Conservation (phyloP, 129 eudicot genomes). For the Chrysanthemum lavandulifolium region DNA sequence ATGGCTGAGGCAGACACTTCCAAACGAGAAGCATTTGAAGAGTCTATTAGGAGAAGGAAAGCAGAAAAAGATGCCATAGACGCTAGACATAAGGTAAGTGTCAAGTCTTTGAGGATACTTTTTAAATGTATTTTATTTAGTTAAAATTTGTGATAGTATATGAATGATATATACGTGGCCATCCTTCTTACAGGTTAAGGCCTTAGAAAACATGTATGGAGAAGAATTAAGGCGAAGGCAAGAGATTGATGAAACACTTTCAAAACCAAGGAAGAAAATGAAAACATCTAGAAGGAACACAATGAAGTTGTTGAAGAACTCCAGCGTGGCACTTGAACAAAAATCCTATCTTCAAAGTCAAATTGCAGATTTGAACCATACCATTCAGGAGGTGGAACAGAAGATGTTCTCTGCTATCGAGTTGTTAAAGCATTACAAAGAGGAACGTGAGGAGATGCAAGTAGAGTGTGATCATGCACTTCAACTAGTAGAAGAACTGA, state of each 20-base stretch:
- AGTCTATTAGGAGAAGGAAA: slow-evolving; percentile 71
- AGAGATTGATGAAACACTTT: slow-evolving; percentile 56
- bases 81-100: slow-evolving; percentile 67
- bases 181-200: slow-evolving; percentile 40
- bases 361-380: slow-evolving; percentile 45
- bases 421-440: slow-evolving; percentile 60
- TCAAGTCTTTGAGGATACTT: background rate
- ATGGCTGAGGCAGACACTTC: slow-evolving; percentile 68
- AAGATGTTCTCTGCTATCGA: slow-evolving; percentile 74
- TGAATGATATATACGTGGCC: too few relatives aligned
- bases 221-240: slow-evolving; percentile 49
- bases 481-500: slow-evolving; percentile 48
- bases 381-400: slow-evolving; percentile 58
- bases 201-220: slow-evolving; percentile 40
- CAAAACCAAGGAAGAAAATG: slow-evolving; percentile 49
- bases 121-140: too few relatives aligned
- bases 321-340: slow-evolving; percentile 46
- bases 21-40: slow-evolving; percentile 66
- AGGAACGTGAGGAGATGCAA: slow-evolving; percentile 72
- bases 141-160: too few relatives aligned
- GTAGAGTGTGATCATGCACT: slow-evolving; percentile 61
- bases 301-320: slow-evolving; percentile 45
- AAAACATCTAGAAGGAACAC: slow-evolving; percentile 38
- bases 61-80: slow-evolving; percentile 79
- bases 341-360: slow-evolving; percentile 49